These are phyloP conservation scores for Thraustochytrium sp. DNA, from an alignment of 352 stramenopile species.

Conservation along the genomic window DNA sequence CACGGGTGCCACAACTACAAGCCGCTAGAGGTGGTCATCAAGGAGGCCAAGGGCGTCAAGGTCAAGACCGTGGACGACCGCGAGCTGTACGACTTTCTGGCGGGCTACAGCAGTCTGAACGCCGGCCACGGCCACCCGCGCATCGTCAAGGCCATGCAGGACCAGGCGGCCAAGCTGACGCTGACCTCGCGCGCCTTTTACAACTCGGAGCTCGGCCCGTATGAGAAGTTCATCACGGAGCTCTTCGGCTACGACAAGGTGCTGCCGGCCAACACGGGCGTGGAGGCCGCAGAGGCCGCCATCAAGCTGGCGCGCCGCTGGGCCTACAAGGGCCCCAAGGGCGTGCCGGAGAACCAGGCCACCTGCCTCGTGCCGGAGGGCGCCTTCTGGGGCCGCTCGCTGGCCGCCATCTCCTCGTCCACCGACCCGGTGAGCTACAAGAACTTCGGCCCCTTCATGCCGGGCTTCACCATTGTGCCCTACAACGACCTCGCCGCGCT, in stretches of 20 bases:
- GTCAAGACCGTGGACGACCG: conserved; percentile 87
- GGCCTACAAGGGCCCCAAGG: conserved; percentile 93
- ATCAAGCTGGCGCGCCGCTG: conserved; percentile 90
- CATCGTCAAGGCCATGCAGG: conserved; percentile 85
- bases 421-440: conserved; percentile 74
- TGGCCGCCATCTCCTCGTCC: conserved; percentile 90
- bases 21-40: conserved; percentile 92
- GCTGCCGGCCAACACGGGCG: conserved; percentile 98
- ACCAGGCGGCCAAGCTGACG: conserved; percentile 87
- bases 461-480: conserved; percentile 80
- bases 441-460: conserved; percentile 95
- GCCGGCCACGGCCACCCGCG: conserved; percentile 57
- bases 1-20: conserved; percentile 97
- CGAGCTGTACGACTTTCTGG: conserved; percentile 97
- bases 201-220: conserved; percentile 93
- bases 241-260: conserved; percentile 96
- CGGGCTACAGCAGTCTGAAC: conserved; percentile 80
- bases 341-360: conserved; percentile 79
- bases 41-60: conserved; percentile 78
- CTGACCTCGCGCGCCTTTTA: conserved; percentile 97
- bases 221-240: conserved; percentile 90
- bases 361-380: conserved; percentile 90
- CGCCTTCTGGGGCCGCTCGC: conserved; percentile 98
- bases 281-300: conserved; percentile 96
- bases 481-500: conserved; percentile 89